Conservation (phyloP, 2,329 filamentous ascomycete genomes). For the Xenoacremonium recifei region DNA sequence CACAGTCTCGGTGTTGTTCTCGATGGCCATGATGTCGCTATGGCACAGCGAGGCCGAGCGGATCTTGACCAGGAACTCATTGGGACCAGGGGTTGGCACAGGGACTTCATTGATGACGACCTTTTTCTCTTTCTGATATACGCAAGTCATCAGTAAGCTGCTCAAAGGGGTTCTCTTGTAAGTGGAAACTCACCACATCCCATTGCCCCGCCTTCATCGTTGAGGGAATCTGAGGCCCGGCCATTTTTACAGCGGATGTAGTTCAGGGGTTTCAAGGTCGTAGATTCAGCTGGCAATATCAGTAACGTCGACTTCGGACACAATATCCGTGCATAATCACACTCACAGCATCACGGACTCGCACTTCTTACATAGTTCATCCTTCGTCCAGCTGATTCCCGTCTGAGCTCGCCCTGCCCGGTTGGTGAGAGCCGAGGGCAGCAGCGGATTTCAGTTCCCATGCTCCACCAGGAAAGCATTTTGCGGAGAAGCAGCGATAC, state of each 20-base stretch:
- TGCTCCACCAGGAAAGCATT: no score
- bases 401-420: no score
- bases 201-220: constrained; percentile 15
- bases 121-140: constrained; percentile 19
- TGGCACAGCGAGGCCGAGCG: constrained; percentile 35
- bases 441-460: no score
- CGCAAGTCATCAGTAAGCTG: background rate
- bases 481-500: background rate
- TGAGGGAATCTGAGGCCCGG: constrained; percentile 2
- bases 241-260: constrained; percentile 3
- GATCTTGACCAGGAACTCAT: constrained; percentile 39
- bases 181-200: constrained; percentile 7
- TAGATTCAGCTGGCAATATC: no score
- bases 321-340: no score
- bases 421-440: no score
- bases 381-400: no score
- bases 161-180: background rate
- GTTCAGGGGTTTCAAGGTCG: background rate
- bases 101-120: constrained; percentile 40
- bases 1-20: constrained; percentile 14
- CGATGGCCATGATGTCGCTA: constrained; percentile 24
- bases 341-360: no score
- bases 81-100: constrained; percentile 39
- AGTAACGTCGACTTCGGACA: no score
- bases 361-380: no score